Evolutionary conservation across 2,329 filamentous ascomycete species (phyloP).

Genomic region (Colletotrichum viniferum): DNA sequence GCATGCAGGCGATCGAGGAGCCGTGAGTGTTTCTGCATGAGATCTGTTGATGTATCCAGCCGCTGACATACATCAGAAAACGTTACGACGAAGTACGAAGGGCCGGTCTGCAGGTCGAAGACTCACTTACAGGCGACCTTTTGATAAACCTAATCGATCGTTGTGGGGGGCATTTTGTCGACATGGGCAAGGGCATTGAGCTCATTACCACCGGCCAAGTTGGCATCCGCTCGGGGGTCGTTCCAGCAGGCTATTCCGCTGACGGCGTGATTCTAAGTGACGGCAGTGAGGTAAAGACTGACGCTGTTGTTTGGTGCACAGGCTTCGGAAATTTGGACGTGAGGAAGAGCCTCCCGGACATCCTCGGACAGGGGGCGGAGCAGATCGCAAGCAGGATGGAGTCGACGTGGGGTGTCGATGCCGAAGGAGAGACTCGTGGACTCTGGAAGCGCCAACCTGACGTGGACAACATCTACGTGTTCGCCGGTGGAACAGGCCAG

Average conservation of each 20-base stretch:
- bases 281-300: constrained; percentile 30
- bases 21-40: constrained; percentile 15
- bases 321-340: constrained; percentile 37
- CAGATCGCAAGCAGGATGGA: constrained; percentile 37
- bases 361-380: constrained; percentile 29
- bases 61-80: not conserved
- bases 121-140: constrained; percentile 14
- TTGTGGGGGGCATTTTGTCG: constrained; percentile 39
- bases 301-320: constrained; percentile 41
- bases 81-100: not conserved
- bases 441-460: constrained; percentile 39
- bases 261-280: constrained; percentile 33
- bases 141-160: constrained; percentile 29
- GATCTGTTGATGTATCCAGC: not conserved
- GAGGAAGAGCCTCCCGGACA: constrained; percentile 27
- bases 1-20: not conserved
- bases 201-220: constrained; percentile 33
- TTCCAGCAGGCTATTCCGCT: constrained; percentile 31
- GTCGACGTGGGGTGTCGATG: constrained; percentile 43
- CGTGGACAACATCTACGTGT: constrained; percentile 38
- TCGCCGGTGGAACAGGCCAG: constrained; percentile 34
- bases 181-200: constrained; percentile 34
- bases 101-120: constrained; percentile 3
- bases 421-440: constrained; percentile 45
- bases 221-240: constrained; percentile 28